Percentiles rank a stretch among this genome's conserved stretches.
Conservation (phyloP, 768 basidiomycete species). For the Fomitopsis pulvina region DNA sequence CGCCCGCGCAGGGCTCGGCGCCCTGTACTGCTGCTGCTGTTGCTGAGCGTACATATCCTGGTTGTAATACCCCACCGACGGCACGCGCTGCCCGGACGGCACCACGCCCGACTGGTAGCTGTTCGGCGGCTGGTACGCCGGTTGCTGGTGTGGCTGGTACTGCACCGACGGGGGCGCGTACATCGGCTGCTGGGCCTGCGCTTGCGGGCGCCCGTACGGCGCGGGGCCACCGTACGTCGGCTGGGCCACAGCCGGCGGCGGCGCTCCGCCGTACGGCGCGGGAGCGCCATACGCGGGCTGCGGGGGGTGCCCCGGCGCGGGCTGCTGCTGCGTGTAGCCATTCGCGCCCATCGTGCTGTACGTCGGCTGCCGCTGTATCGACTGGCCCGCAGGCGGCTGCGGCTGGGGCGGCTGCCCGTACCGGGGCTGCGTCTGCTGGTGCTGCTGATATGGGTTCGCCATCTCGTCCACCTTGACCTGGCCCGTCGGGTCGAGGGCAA, state of each 20-base stretch:
- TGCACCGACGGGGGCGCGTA: constrained; percentile 26
- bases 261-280: constrained; percentile 11
- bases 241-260: constrained; percentile 7
- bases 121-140: constrained; percentile 22
- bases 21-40: constrained; percentile 31
- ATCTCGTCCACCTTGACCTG: constrained; percentile 77
- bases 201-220: constrained; percentile 9
- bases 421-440: constrained; percentile 17
- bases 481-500: constrained; percentile 74
- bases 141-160: constrained; percentile 15
- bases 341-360: constrained; percentile 15
- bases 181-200: constrained; percentile 16
- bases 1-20: constrained; percentile 39
- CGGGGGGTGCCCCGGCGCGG: constrained; percentile 18
- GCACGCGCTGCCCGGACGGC: constrained; percentile 23
- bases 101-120: constrained; percentile 14
- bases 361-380: constrained; percentile 19
- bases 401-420: constrained; percentile 15
- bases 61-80: constrained; percentile 26
- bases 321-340: constrained; percentile 24
- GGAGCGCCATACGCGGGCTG: constrained; percentile 14
- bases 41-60: constrained; percentile 25
- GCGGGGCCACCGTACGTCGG: constrained; percentile 27
- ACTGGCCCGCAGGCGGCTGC: constrained; percentile 29
- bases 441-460: constrained; percentile 40